Conservation (phyloP, 768 basidiomycete species). For the Collybia nuda region DNA sequence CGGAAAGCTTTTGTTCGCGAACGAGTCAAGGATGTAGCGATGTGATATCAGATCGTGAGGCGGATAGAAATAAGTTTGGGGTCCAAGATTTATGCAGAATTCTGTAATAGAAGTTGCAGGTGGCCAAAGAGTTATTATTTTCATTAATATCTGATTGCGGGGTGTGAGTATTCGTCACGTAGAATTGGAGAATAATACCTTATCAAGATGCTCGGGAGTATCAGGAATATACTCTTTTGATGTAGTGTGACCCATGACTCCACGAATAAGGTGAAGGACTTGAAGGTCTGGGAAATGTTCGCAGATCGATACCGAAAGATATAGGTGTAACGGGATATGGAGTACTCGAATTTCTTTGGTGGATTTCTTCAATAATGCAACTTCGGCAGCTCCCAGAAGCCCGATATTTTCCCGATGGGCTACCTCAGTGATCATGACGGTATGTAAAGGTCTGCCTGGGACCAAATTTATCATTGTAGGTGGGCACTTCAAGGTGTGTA, state of each 20-base stretch:
- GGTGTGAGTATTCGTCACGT: no score
- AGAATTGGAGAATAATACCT: no score
- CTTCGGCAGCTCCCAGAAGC: neutral
- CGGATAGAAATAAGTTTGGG: neutral
- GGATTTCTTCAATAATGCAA: neutral
- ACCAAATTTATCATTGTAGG: conserved; percentile 4
- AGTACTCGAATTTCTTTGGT: neutral
- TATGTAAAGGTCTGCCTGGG: conserved; percentile 4
- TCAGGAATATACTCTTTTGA: no score
- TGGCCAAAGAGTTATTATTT: conserved; percentile 5
- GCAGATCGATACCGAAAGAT: neutral
- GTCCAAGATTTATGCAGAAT: neutral
- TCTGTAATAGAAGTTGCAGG: conserved; percentile 7
- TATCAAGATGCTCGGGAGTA: no score
- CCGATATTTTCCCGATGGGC: no score
- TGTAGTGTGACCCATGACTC: no score
- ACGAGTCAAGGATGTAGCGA: neutral
- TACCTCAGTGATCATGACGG: conserved; percentile 6
- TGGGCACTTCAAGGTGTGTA: conserved; percentile 3
- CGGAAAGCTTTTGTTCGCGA: conserved; percentile 7
- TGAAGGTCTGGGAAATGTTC: neutral
- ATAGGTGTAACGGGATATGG: neutral
- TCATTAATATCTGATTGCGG: no score
- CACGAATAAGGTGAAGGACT: neutral
- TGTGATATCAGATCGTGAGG: conserved; percentile 9